Percentiles rank a stretch among this genome's conserved stretches.
phyloP scores from a whole-genome alignment of 305 asterid genomes.

The Fraxinus floribunda region DNA sequence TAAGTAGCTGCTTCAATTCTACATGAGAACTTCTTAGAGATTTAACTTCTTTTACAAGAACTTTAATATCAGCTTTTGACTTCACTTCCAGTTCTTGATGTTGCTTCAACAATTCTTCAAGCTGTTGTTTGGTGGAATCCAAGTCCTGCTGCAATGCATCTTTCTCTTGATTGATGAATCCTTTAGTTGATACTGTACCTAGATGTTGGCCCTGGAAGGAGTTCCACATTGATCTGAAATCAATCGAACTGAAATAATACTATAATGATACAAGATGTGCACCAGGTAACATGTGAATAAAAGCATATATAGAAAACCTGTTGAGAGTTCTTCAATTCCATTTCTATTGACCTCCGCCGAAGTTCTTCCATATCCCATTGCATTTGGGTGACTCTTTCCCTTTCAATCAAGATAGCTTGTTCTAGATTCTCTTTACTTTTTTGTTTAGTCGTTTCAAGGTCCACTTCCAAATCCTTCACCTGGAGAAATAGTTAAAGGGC shows the following conservation, averaged over 20 bases:
- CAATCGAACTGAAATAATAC: constrained; percentile 18
- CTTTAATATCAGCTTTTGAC: constrained; percentile 81
- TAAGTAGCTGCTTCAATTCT: constrained; percentile 63
- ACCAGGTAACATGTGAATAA: neutral
- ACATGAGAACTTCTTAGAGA: constrained; percentile 75
- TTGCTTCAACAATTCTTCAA: constrained; percentile 60
- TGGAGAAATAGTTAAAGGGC: constrained; percentile 30
- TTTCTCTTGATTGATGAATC: constrained; percentile 42
- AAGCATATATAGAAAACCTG: constrained; percentile 45
- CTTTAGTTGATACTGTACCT: constrained; percentile 33
- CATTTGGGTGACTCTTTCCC: constrained; percentile 94
- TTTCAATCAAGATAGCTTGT: constrained; percentile 82
- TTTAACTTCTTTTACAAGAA: constrained; percentile 91
- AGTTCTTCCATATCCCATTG: constrained; percentile 99
- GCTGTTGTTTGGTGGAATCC: constrained; percentile 56
- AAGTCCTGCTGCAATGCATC: constrained; percentile 55
- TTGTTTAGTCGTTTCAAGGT: constrained; percentile 82
- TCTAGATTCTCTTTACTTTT: constrained; percentile 91
- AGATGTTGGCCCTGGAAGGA: constrained; percentile 44
- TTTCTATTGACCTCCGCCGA: constrained; percentile 71
- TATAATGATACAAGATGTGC: neutral
- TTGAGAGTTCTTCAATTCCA: constrained; percentile 73
- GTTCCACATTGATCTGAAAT: constrained; percentile 17
- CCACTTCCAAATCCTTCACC: constrained; percentile 99
- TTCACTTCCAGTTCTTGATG: constrained; percentile 75